These are phyloP conservation scores for Alopecurus myosuroides DNA, from an alignment of 176 grass and related monocot genomes.

Conservation along the genomic window DNA sequence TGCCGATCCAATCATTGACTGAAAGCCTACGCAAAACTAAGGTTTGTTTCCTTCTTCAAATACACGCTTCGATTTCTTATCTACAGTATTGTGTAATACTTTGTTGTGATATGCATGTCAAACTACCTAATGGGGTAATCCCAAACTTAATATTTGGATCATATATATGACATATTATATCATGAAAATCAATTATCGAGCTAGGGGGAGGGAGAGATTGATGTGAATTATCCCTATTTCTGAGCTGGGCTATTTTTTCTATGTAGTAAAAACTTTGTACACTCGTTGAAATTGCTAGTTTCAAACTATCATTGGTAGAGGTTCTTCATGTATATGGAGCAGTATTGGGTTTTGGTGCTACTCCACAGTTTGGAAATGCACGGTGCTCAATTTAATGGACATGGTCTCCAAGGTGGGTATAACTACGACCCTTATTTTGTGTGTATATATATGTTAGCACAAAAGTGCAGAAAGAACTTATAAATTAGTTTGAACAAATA, in stretches of 20 bases:
- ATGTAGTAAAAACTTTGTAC: not conserved
- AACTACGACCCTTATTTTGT: too few relatives aligned
- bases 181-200: not conserved
- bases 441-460: too few relatives aligned
- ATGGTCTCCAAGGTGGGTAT: too few relatives aligned
- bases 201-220: not conserved
- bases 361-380: too few relatives aligned
- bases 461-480: too few relatives aligned
- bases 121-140: not conserved
- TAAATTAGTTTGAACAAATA: too few relatives aligned
- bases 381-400: too few relatives aligned
- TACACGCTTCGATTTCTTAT: not conserved
- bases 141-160: not conserved
- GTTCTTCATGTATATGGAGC: not conserved
- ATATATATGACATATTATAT: not conserved
- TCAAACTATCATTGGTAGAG: not conserved
- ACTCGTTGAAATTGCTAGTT: not conserved
- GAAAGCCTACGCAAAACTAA: not conserved
- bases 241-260: too few relatives aligned
- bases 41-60: not conserved
- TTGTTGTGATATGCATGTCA: not conserved
- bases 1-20: not conserved
- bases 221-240: too few relatives aligned
- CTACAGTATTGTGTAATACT: not conserved
- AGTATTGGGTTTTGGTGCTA: too few relatives aligned